These are phyloP conservation scores for Phytomonas francai DNA, from an alignment of 208 protist genomes.

Conservation along the genomic window DNA sequence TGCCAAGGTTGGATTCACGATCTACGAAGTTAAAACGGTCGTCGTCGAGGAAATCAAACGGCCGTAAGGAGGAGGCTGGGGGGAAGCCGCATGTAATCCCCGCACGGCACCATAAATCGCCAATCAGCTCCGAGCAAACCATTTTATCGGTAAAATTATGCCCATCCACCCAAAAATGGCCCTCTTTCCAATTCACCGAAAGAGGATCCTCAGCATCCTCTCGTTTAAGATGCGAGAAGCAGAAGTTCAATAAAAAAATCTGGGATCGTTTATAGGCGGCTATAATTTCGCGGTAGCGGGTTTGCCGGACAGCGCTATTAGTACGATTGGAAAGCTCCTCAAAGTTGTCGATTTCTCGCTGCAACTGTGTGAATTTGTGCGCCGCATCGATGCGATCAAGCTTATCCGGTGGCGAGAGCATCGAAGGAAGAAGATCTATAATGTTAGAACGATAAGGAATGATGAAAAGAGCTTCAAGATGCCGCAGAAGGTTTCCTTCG, in stretches of 20 bases:
- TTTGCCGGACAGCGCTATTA: background rate
- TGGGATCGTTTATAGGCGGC: conserved; percentile 32
- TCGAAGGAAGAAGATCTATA: conserved; percentile 29
- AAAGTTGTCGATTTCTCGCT: conserved; percentile 33
- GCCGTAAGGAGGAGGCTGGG: conserved; percentile 67
- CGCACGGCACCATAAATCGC: conserved; percentile 56
- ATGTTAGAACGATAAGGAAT: conserved; percentile 49
- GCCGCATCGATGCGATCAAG: conserved; percentile 74
- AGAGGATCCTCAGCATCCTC: conserved; percentile 4
- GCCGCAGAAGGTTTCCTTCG: conserved; percentile 17
- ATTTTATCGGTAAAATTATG: conserved; percentile 37
- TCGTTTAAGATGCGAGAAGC: conserved; percentile 51
- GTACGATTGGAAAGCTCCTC: conserved; percentile 13
- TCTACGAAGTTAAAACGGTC: conserved; percentile 60
- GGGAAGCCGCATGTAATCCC: conserved; percentile 52
- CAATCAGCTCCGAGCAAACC: conserved; percentile 76
- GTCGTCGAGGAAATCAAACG: conserved; percentile 75
- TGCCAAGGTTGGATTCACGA: conserved; percentile 18
- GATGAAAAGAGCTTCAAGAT: conserved; percentile 33
- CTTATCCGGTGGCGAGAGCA: conserved; percentile 78
- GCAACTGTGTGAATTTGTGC: conserved; percentile 51
- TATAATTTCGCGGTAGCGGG: conserved; percentile 13
- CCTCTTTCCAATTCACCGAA: conserved; percentile 18
- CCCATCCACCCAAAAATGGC: conserved; percentile 60
- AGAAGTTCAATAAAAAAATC: conserved; percentile 33